Percentiles rank a stretch among this genome's conserved stretches.
These are phyloP conservation scores for Vanrija pseudolonga DNA, from an alignment of 1,284 basidiomycete genomes.

Conservation along the genomic window DNA sequence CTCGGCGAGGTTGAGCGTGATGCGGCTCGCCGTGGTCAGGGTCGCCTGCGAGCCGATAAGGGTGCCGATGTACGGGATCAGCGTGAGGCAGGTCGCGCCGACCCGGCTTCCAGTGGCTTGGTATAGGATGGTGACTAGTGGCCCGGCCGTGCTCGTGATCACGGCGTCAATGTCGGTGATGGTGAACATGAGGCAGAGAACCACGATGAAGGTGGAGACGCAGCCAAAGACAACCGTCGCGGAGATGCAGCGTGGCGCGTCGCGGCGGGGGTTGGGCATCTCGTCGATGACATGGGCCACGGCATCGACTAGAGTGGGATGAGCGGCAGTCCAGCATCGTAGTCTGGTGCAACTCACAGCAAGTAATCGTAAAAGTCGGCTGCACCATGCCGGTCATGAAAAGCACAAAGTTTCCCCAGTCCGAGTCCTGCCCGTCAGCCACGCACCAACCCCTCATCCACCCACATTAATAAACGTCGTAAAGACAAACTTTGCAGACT, in stretches of 20 bases:
- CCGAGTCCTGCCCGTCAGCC: background rate
- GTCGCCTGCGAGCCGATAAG: conserved; percentile 10
- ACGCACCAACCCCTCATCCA: too few species aligned
- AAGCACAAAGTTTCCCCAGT: conserved; percentile 3
- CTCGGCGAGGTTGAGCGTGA: conserved; percentile 64
- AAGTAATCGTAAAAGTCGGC: conserved; percentile 2
- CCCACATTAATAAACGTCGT: conserved; percentile 3
- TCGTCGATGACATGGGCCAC: background rate
- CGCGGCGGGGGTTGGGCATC: background rate
- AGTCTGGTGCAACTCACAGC: background rate
- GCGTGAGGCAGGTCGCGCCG: conserved; percentile 57
- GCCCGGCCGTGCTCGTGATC: conserved; percentile 57
- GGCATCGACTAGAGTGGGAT: background rate
- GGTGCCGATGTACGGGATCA: conserved; percentile 21
- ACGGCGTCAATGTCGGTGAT: conserved; percentile 57
- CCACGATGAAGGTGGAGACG: background rate
- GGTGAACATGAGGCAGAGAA: conserved; percentile 64
- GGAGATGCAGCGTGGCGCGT: background rate
- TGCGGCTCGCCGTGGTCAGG: conserved; percentile 60
- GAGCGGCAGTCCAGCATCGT: background rate
- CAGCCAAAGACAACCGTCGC: background rate
- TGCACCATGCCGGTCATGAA: conserved; percentile 7
- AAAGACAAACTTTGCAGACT: conserved; percentile 1
- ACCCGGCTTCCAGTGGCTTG: conserved; percentile 58
- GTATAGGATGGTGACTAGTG: conserved; percentile 62